Percentiles rank a stretch among this genome's conserved stretches.
phyloP scores from a whole-genome alignment of 495 filamentous ascomycete species.

The Opeltia flavorubescens region DNA sequence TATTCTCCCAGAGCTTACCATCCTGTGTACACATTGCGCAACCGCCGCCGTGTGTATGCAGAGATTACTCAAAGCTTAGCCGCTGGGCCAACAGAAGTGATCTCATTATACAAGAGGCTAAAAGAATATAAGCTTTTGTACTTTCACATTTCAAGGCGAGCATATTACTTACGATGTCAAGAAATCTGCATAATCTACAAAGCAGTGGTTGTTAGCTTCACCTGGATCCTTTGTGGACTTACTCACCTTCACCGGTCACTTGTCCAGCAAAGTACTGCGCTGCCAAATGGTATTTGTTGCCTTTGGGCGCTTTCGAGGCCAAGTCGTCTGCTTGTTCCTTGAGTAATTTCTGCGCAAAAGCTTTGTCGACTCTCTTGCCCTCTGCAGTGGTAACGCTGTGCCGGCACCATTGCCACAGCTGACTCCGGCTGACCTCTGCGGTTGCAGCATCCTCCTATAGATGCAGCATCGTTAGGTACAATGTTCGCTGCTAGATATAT shows the following conservation, averaged over 20 bases:
- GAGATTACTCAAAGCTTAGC: slow-evolving; percentile 54
- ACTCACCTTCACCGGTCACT: slow-evolving; percentile 64
- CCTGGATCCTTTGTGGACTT: neutral
- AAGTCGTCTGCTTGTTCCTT: slow-evolving; percentile 74
- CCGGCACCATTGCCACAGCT: slow-evolving; percentile 93
- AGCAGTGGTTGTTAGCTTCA: neutral
- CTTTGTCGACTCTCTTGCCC: slow-evolving; percentile 87
- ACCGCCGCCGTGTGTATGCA: no score
- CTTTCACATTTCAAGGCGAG: slow-evolving; percentile 1
- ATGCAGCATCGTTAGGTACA: neutral
- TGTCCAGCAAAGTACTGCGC: slow-evolving; percentile 85
- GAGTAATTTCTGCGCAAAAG: slow-evolving; percentile 72
- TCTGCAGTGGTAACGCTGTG: slow-evolving; percentile 78
- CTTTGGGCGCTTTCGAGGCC: slow-evolving; percentile 60
- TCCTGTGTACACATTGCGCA: no score
- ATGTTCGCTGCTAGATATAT: neutral
- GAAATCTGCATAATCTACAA: slow-evolving; percentile 81
- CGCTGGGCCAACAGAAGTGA: slow-evolving; percentile 69
- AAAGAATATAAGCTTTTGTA: neutral
- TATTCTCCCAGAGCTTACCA: no score
- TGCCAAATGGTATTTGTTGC: slow-evolving; percentile 83
- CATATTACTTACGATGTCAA: slow-evolving; percentile 54
- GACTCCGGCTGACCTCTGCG: slow-evolving; percentile 78
- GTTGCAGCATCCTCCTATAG: slow-evolving; percentile 83
- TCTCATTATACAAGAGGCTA: slow-evolving; percentile 89